Conservation (phyloP, 1,284 basidiomycete species). For the Naganishia albida region DNA sequence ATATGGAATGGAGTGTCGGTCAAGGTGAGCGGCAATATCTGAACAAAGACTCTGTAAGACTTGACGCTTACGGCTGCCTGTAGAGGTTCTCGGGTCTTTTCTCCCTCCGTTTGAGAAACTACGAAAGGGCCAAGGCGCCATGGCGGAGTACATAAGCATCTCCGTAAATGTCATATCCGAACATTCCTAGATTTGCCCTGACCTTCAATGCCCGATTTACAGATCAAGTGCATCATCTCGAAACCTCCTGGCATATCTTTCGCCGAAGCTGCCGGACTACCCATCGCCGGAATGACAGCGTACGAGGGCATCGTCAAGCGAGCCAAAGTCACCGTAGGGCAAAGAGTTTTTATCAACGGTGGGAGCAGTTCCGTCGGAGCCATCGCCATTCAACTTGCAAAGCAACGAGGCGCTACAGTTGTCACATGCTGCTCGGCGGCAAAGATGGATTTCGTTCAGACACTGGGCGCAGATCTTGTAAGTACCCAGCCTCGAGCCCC, state of each 20-base stretch:
- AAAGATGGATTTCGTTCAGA: conserved; percentile 21
- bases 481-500: not conserved
- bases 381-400: conserved; percentile 34
- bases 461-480: conserved; percentile 31
- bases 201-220: not conserved
- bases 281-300: conserved; percentile 34
- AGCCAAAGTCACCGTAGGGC: conserved; percentile 8
- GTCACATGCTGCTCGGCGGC: conserved; percentile 31
- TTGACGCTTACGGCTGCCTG: not conserved
- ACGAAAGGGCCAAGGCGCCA: conserved; percentile 18
- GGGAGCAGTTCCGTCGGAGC: conserved; percentile 31
- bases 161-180: not conserved
- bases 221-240: conserved; percentile 16
- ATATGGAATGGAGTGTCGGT: conserved; percentile 3
- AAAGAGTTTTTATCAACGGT: conserved; percentile 34
- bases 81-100: conserved; percentile 13
- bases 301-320: conserved; percentile 25
- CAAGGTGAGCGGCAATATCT: conserved; percentile 21
- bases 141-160: conserved; percentile 16
- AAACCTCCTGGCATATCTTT: conserved; percentile 30
- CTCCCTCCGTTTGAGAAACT: conserved; percentile 10
- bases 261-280: conserved; percentile 30
- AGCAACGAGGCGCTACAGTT: conserved; percentile 31
- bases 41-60: not conserved
- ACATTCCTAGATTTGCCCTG: too few species aligned